A percentile compares a stretch with the other conserved stretches of the same genome.
Conservation (phyloP, 2,329 filamentous ascomycete genomes). For the Penicillium sp. region DNA sequence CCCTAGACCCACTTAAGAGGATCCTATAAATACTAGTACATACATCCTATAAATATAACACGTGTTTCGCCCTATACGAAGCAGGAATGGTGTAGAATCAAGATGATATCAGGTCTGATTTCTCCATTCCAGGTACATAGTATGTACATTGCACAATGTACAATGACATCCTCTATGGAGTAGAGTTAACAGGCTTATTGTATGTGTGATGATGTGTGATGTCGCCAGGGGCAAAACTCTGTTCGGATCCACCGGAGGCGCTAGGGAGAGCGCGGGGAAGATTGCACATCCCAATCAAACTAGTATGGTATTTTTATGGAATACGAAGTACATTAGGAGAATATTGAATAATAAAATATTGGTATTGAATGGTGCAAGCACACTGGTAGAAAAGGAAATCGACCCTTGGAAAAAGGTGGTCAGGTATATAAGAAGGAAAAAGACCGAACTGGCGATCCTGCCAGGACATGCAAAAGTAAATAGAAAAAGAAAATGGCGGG, state of each 20-base stretch:
- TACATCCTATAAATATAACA: slow-evolving; percentile 2
- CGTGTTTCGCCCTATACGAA: neutral
- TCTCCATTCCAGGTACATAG: neutral
- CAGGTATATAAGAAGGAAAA: slow-evolving; percentile 6
- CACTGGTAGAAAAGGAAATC: neutral
- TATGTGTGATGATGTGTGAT: neutral
- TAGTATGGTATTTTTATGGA: slow-evolving; percentile 5
- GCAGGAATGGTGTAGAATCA: neutral
- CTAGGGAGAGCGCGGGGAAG: slow-evolving; percentile 23
- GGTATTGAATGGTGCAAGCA: slow-evolving; percentile 6
- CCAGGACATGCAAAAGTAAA: slow-evolving; percentile 10
- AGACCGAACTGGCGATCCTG: slow-evolving; percentile 10
- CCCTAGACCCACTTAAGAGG: slow-evolving; percentile 21
- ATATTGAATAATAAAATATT: neutral
- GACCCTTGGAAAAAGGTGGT: slow-evolving; percentile 1
- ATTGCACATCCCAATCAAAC: slow-evolving; percentile 28
- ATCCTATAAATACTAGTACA: neutral
- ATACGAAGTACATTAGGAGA: neutral
- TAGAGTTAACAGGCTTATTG: neutral
- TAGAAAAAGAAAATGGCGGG: neutral
- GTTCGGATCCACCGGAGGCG: slow-evolving; percentile 14
- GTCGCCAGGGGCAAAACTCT: slow-evolving; percentile 17
- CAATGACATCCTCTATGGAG: neutral
- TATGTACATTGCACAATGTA: neutral
- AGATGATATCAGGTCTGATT: neutral